Evolutionary conservation across 2,329 filamentous ascomycete species (phyloP), one percentile per base, ranked within the genome.

Genomic region (Emydomyces testavorans): DNA sequence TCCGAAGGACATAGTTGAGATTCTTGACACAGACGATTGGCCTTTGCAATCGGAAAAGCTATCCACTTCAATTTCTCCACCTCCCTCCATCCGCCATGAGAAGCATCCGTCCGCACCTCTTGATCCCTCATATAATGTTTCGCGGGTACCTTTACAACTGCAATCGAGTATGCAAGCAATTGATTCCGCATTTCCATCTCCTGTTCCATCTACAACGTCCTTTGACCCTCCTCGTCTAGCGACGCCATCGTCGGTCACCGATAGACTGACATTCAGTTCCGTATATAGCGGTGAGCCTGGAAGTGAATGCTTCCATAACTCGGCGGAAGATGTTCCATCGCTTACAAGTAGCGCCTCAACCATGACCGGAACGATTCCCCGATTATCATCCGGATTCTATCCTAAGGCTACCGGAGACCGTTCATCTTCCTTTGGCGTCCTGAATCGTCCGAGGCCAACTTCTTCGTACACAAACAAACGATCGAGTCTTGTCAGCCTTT

Each of bases 331-430:
- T 62, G 68, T 73, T 3, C 71, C 71, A 13, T 73, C 71, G 21
- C 58, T 73, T 26, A 72, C 67, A 21, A 72, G 71, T 55, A 72
- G 69, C 54, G 64, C 69, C 34, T 73, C 71, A 1, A 72, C 68
- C 7, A 66, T 63, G 58, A 69, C 68, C 21, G 69, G 67, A 42
- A 65, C 63, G 20, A 47, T 68, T 16, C 61, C 66, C 28, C 65
- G 69, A 21, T 62, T 71, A 24, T 72, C 70, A 6, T 63, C 63
- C 21, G 67, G 62, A 16, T 67, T 41, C 37, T 26, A 48, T 70
- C 49, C 64, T 67, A 49, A 59, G 61, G 62, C 61, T 20, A 68
- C 67, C 4, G 65, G 65, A 1, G 70, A 73, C 49, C 65, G 70
- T 23, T 63, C 69, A 5, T 61, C 63, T 5, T 72, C 71, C 0